Evolutionary conservation across 805 yeast species (phyloP).

Genomic region (Scheffersomyces ergatensis): DNA sequence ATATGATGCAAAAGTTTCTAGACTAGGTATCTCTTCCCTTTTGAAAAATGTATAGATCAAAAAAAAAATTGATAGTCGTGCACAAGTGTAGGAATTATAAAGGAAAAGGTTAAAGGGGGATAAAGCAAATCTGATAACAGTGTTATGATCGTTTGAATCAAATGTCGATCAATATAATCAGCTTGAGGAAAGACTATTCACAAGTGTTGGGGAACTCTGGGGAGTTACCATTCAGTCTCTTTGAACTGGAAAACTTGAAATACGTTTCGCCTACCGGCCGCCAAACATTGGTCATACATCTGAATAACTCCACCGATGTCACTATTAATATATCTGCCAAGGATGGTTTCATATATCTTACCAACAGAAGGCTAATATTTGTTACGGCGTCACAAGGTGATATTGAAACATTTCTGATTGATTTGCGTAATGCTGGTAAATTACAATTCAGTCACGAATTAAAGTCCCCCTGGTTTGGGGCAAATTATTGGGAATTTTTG

Average conservation of each 20-base stretch:
- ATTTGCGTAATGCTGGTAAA: conserved; percentile 20
- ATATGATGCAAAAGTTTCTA: too few relatives aligned
- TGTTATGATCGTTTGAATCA: too few relatives aligned
- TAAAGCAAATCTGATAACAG: too few relatives aligned
- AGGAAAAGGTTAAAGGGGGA: too few relatives aligned
- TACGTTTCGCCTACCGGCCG: conserved; percentile 15
- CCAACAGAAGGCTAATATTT: conserved; percentile 40
- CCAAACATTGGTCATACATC: conserved; percentile 26
- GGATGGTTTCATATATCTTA: conserved; percentile 41
- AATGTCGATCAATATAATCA: conserved; percentile 30
- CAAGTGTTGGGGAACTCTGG: conserved; percentile 2
- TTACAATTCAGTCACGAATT: conserved; percentile 38
- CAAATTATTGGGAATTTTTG: conserved; percentile 45
- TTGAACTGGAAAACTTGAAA: conserved; percentile 13
- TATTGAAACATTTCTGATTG: conserved; percentile 39
- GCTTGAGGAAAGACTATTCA: conserved; percentile 11
- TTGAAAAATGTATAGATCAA: too few relatives aligned
- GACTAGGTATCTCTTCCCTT: too few relatives aligned
- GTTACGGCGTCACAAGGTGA: conserved; percentile 41
- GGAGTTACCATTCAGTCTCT: conserved; percentile 15
- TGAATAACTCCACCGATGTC: conserved; percentile 5
- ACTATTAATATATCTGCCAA: conserved; percentile 20
- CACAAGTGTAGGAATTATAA: too few relatives aligned
- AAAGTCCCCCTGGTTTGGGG: conserved; percentile 54
- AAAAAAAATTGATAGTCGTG: too few relatives aligned